Evolutionary conservation across 2,329 filamentous ascomycete genomes (phyloP), one percentile per base, ranked within the genome.

Genomic region (Penicillium sp.): DNA sequence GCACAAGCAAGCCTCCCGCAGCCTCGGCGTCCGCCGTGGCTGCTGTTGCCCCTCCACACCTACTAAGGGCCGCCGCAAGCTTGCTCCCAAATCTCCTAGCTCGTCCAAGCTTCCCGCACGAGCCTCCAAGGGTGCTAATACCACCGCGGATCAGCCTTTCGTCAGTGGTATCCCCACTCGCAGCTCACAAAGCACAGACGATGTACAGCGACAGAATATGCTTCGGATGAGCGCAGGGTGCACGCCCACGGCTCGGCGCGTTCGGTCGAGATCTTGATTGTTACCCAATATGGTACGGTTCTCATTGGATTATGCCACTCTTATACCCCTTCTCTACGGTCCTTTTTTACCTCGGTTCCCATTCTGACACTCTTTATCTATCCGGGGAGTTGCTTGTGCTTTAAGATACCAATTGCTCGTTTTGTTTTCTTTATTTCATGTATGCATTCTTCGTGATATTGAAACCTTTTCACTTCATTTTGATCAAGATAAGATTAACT

Each of bases 221-320:
- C 57, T 72, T 47, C 68, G 72, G 60, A 61, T 70, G 23, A 70
- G 66, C 52, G 72, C 73, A n/a, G 73, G 72, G 41, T 73, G 70
- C 50, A 75, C 73, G 1, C 73, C 72, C 35, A 70, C 70, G 59
- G 70, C 71, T 54, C 68, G 68, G 43, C 68, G 71, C 39, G 65
- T 75, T 45, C 72, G 73, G 36, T 62, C 67, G 35, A 63, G 70
- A 49, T 51, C 63, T 51, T 73, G 58, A 69, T 55, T 21, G n/a
- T 48, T 21, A 51, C 53, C 35, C 49, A 13, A 23, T 3, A 39
- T 29, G 10, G n/a, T 27, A 42, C 27, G 25, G 27, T 38, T 49
- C 5, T 23, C 4, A n/a, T 48, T 23, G 31, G n/a, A 44, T 45
- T 39, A 8, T 38, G 29, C 39, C 10, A 35, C 19, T 21, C n/a